Evolutionary conservation across 1,284 basidiomycete genomes (phyloP).

Genomic region (Phellopilus nigrolimitatus): DNA sequence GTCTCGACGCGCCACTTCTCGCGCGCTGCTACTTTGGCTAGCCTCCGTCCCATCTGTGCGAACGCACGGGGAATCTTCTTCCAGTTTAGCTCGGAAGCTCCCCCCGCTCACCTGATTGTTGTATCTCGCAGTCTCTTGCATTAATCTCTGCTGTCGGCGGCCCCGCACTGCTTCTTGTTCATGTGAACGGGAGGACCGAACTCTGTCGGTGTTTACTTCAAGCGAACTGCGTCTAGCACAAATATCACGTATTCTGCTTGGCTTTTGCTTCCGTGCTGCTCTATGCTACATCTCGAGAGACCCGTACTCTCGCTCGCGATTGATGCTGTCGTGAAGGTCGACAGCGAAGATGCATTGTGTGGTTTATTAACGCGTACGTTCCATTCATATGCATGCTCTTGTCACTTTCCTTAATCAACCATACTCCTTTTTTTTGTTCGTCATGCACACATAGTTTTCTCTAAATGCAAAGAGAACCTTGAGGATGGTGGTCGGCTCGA

Average conservation of each 20-base stretch:
- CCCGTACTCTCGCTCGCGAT: conserved; percentile 61
- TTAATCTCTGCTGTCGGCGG: not conserved
- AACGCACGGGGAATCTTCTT: not conserved
- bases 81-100: not conserved
- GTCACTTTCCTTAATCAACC: conserved; percentile 14
- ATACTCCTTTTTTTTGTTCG: not conserved
- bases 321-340: conserved; percentile 59
- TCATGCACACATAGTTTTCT: conserved; percentile 59
- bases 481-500: conserved; percentile 76
- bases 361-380: conserved; percentile 59
- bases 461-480: conserved; percentile 75
- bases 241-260: not conserved
- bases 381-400: conserved; percentile 12
- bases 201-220: not conserved
- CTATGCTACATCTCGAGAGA: conserved; percentile 48
- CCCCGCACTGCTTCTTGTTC: not conserved
- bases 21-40: conserved; percentile 3
- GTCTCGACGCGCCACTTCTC: conserved; percentile 6
- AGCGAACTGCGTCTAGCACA: too few species aligned
- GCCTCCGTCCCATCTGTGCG: not conserved
- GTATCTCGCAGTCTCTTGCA: not conserved
- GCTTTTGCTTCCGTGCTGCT: not conserved
- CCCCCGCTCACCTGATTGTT: not conserved
- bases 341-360: conserved; percentile 58
- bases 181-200: not conserved